Conservation (phyloP, 352 stramenopile genomes). For the Globisporangium solare region DNA sequence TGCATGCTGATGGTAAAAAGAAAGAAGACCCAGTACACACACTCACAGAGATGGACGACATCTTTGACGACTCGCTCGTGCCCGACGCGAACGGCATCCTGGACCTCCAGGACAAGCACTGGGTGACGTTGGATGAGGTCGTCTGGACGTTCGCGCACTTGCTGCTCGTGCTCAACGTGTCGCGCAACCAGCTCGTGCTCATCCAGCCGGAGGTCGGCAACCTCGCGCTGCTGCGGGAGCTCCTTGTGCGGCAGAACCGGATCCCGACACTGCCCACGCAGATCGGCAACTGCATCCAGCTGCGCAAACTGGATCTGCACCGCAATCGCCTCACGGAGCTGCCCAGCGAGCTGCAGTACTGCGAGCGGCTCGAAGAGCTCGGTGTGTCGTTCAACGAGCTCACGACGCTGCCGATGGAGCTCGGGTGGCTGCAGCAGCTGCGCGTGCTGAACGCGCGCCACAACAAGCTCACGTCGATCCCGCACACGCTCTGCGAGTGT, state of each 20-base stretch:
- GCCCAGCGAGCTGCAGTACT: conserved; percentile 59
- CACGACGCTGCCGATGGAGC: conserved; percentile 37
- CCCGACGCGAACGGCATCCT: conserved; percentile 69
- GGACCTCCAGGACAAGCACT: conserved; percentile 73
- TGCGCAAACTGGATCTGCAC: conserved; percentile 62
- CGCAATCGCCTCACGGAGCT: conserved; percentile 67
- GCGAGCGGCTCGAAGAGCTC: conserved; percentile 62
- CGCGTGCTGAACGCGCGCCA: conserved; percentile 60
- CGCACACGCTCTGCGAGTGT: conserved; percentile 73
- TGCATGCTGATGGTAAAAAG: background rate
- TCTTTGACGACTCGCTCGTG: conserved; percentile 56
- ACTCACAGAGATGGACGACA: conserved; percentile 47
- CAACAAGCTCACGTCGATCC: conserved; percentile 67
- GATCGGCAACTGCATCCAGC: conserved; percentile 52
- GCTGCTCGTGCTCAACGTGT: conserved; percentile 69
- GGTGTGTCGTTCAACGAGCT: conserved; percentile 68
- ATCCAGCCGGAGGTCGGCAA: conserved; percentile 55
- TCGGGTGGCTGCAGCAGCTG: conserved; percentile 47
- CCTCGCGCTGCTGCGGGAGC: conserved; percentile 55
- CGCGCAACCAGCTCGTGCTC: conserved; percentile 67
- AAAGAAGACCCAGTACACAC: background rate
- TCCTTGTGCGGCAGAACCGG: conserved; percentile 59
- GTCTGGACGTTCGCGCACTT: conserved; percentile 63
- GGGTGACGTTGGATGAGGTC: conserved; percentile 76
- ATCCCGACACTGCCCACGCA: conserved; percentile 46